Percentiles rank a stretch among this genome's conserved stretches.
Conservation (phyloP, 148 eudicot genomes). For the Camellia granthamiana region DNA sequence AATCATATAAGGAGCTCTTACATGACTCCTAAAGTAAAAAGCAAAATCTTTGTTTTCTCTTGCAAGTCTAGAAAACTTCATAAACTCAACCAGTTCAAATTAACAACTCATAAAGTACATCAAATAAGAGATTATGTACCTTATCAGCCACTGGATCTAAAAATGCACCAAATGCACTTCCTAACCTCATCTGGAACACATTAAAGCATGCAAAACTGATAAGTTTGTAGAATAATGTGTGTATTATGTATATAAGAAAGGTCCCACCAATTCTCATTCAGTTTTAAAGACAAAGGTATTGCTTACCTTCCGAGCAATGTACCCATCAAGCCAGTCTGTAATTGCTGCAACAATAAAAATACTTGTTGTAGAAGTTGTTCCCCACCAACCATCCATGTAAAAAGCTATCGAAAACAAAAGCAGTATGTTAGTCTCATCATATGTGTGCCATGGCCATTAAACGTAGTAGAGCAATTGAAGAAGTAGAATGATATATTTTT, state of each 20-base stretch:
- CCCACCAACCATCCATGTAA: slow-evolving; percentile 78
- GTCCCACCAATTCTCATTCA: slow-evolving; percentile 2
- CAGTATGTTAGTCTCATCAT: slow-evolving; percentile 22
- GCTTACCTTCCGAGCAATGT: slow-evolving; percentile 85
- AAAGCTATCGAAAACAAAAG: slow-evolving; percentile 51
- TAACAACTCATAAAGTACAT: neutral
- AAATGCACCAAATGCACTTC: slow-evolving; percentile 94
- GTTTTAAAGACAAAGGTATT: slow-evolving; percentile 4
- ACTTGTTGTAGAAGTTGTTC: slow-evolving; percentile 72
- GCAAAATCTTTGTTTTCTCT: neutral
- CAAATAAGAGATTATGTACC: slow-evolving; percentile 35
- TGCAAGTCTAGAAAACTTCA: slow-evolving; percentile 1
- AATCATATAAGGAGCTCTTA: slow-evolving; percentile 16
- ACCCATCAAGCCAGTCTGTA: slow-evolving; percentile 99
- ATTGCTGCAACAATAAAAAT: slow-evolving; percentile 87
- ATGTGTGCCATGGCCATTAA: neutral
- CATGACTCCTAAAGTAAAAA: neutral
- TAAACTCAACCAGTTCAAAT: slow-evolving; percentile 2
- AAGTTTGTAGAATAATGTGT: neutral
- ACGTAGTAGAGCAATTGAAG: neutral
- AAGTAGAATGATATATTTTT: no score
- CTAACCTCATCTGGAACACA: slow-evolving; percentile 71
- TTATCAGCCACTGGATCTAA: slow-evolving; percentile 99
- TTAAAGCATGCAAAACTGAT: slow-evolving; percentile 12
- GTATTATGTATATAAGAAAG: neutral